These are phyloP conservation scores for Thielaviopsis euricoi DNA, from an alignment of 2,329 filamentous ascomycete species.

Conservation along the genomic window DNA sequence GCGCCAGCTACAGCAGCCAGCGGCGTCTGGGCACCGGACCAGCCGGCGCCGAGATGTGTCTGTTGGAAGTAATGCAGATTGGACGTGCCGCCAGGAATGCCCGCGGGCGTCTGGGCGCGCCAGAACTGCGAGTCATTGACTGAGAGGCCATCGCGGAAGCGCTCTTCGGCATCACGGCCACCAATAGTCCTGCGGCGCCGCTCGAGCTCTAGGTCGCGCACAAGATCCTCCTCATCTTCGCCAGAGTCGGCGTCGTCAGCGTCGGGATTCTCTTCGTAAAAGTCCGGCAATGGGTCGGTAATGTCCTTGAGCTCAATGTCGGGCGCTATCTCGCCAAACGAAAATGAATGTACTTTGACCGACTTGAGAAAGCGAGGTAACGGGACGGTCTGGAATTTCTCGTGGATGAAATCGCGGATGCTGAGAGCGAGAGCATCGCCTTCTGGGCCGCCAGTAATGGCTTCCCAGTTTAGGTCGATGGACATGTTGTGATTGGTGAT, in stretches of 20 bases:
- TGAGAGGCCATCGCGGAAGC: conserved; percentile 8
- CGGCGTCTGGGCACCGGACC: conserved; percentile 63
- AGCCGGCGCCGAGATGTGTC: conserved; percentile 52
- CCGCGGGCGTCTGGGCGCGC: conserved; percentile 30
- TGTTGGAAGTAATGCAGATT: conserved; percentile 66
- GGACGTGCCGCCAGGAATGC: conserved; percentile 51
- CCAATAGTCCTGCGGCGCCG: conserved; percentile 11
- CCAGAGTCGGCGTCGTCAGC: conserved; percentile 28
- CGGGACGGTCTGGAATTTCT: conserved; percentile 82
- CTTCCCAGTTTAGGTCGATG: conserved; percentile 94
- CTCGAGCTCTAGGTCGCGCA: conserved; percentile 9
- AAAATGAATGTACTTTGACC: conserved; percentile 84
- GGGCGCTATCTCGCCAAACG: conserved; percentile 72
- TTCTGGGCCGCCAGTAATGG: conserved; percentile 75
- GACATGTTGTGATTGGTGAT: conserved; percentile 49
- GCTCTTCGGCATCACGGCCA: conserved; percentile 14
- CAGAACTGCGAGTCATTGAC: conserved; percentile 8
- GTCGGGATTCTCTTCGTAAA: conserved; percentile 70
- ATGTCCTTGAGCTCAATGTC: conserved; percentile 90
- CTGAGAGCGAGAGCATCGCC: conserved; percentile 67
- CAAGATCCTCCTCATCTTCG: conserved; percentile 21
- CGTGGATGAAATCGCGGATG: conserved; percentile 87
- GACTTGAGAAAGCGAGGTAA: conserved; percentile 94
- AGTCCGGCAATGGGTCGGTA: conserved; percentile 85
- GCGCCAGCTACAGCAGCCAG: conserved; percentile 65